phyloP scores from a whole-genome alignment of 495 filamentous ascomycete genomes.

The Penicillium fimorum region DNA sequence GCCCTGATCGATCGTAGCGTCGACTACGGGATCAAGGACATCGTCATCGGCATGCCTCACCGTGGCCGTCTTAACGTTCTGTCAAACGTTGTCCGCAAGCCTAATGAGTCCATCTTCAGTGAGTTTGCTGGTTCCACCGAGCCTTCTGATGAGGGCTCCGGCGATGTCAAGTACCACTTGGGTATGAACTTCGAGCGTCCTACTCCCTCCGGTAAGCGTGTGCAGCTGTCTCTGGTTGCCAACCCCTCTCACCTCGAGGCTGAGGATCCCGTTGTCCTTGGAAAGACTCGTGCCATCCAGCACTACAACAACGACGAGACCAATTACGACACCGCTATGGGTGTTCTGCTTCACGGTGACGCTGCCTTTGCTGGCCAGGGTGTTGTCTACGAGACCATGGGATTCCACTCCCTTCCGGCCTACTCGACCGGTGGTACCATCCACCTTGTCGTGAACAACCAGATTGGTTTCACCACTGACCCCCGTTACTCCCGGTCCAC shows the following conservation, averaged over 20 bases:
- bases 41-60: constrained; percentile 99
- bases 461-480: constrained; percentile 99
- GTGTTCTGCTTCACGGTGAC: constrained; percentile 92
- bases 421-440: constrained; percentile 98
- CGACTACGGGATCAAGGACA: constrained; percentile 97
- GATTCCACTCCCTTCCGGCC: constrained; percentile 89
- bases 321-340: constrained; percentile 85
- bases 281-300: constrained; percentile 95
- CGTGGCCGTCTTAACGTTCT: constrained; percentile 97
- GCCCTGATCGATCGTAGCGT: constrained; percentile 96
- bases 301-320: constrained; percentile 98
- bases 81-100: constrained; percentile 97
- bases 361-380: constrained; percentile 96
- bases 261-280: constrained; percentile 95
- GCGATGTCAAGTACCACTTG: constrained; percentile 98
- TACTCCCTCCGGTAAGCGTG: constrained; percentile 96
- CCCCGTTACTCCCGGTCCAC: constrained; percentile 95
- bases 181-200: constrained; percentile 99
- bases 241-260: constrained; percentile 99
- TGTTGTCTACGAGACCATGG: constrained; percentile 97
- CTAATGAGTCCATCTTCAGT: constrained; percentile 98
- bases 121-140: constrained; percentile 91
- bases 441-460: constrained; percentile 98
- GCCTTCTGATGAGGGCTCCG: constrained; percentile 91
- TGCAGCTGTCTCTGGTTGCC: constrained; percentile 95